A percentile compares a stretch with the other conserved stretches of the same genome.
These are phyloP conservation scores for Aspergillus eucalypticola DNA, from an alignment of 2,329 filamentous ascomycete genomes.

Conservation along the genomic window DNA sequence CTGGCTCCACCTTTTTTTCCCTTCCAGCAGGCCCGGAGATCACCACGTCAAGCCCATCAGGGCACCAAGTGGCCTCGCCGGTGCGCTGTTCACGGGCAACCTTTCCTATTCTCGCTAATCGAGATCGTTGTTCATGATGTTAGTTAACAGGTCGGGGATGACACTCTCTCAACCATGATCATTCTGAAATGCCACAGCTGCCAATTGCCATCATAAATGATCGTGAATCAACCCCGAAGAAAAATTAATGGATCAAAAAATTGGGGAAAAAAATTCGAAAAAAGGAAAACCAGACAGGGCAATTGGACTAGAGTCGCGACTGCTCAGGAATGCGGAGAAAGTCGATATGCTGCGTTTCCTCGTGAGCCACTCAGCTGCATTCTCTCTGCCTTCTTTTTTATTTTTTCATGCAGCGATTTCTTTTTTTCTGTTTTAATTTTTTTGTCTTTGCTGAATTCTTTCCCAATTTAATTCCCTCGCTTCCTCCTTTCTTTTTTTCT, in stretches of 20 bases:
- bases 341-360: slow-evolving; percentile 5
- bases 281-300: neutral
- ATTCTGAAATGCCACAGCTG: neutral
- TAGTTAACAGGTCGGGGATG: neutral
- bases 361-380: slow-evolving; percentile 5
- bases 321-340: slow-evolving; percentile 13
- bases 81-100: neutral
- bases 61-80: neutral
- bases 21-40: neutral
- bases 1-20: neutral
- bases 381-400: neutral
- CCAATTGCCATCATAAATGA: neutral
- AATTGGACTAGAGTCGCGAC: neutral
- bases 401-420: neutral
- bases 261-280: neutral
- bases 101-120: neutral
- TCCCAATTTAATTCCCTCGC: too few relatives aligned
- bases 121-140: neutral
- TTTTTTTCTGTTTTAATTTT: neutral
- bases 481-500: neutral
- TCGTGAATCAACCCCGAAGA: neutral
- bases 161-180: neutral
- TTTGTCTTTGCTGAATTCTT: neutral
- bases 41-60: slow-evolving; percentile 2
- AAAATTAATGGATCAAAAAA: neutral